These are phyloP conservation scores for Apophysomyces ossiformis DNA, from an alignment of 371 early-diverging fungal genomes.

Conservation along the genomic window DNA sequence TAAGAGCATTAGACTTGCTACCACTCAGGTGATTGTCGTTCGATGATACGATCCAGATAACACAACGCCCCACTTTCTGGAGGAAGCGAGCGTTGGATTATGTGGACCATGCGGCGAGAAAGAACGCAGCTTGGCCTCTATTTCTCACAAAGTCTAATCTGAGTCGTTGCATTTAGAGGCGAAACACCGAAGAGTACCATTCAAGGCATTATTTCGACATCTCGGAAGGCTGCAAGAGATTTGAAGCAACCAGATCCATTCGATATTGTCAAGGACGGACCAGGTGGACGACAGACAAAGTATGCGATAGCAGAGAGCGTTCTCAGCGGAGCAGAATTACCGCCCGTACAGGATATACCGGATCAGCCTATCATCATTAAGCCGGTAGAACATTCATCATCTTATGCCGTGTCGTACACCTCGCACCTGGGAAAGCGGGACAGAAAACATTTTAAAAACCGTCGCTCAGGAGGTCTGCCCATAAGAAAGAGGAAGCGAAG, in stretches of 20 bases:
- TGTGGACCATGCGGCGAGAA: constrained; percentile 9
- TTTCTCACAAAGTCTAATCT: constrained; percentile 6
- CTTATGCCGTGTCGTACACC: not conserved
- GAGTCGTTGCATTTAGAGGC: constrained; percentile 35
- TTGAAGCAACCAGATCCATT: constrained; percentile 54
- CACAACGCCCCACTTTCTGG: constrained; percentile 8
- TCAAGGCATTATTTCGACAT: constrained; percentile 59
- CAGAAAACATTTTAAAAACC: constrained; percentile 26
- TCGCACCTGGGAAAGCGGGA: constrained; percentile 33
- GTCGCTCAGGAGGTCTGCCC: not conserved
- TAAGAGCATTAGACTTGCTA: constrained; percentile 46
- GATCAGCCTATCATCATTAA: constrained; percentile 52
- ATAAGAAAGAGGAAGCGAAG: constrained; percentile 2
- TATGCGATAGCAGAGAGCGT: constrained; percentile 51
- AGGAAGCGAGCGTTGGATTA: constrained; percentile 3
- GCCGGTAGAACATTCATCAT: constrained; percentile 36
- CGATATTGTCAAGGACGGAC: constrained; percentile 44
- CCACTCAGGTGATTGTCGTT: constrained; percentile 44
- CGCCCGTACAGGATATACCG: constrained; percentile 42
- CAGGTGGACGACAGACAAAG: constrained; percentile 44
- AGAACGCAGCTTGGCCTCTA: constrained; percentile 6
- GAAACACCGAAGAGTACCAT: constrained; percentile 60
- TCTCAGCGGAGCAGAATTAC: constrained; percentile 37
- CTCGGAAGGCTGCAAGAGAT: constrained; percentile 50
- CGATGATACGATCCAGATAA: constrained; percentile 5